Evolutionary conservation across 2,329 filamentous ascomycete species (phyloP).

Genomic region (Alternaria brassicae): DNA sequence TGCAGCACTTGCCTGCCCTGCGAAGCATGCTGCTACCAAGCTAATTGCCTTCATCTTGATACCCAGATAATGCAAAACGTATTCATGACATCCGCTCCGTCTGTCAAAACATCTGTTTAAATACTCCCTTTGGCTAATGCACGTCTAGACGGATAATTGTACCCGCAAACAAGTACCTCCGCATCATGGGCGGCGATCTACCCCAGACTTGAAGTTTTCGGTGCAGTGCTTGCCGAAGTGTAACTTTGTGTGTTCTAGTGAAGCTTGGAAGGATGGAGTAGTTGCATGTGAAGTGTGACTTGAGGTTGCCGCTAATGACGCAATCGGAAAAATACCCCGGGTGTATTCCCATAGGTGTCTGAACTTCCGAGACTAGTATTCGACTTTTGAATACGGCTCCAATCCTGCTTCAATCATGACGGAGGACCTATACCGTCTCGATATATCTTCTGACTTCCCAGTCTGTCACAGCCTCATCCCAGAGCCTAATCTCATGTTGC

Average conservation of each 20-base stretch:
- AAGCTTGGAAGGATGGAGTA: slow-evolving; percentile 1
- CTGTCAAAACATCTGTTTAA: neutral
- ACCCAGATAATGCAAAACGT: neutral
- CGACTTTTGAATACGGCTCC: neutral
- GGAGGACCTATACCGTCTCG: slow-evolving; percentile 38
- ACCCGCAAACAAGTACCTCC: slow-evolving; percentile 1
- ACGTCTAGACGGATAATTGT: neutral
- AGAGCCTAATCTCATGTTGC: slow-evolving; percentile 87
- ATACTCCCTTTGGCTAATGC: neutral
- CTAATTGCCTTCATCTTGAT: neutral
- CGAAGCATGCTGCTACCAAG: neutral
- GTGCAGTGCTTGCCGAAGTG: neutral
- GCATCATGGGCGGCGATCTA: slow-evolving; percentile 4
- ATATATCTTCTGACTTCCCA: slow-evolving; percentile 70
- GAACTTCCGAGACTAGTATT: neutral
- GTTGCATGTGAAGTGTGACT: neutral
- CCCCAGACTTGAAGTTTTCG: neutral
- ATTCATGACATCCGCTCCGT: neutral
- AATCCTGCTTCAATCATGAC: neutral
- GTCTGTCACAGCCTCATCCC: slow-evolving; percentile 96
- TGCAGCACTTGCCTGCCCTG: neutral
- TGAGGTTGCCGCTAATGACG: neutral
- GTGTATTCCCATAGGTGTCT: neutral
- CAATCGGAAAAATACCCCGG: neutral
- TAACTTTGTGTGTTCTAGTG: slow-evolving; percentile 3